Evolutionary conservation across 2,329 filamentous ascomycete species (phyloP), one percentile per base, ranked within the genome.

Genomic region (Colletotrichum brevisporum): DNA sequence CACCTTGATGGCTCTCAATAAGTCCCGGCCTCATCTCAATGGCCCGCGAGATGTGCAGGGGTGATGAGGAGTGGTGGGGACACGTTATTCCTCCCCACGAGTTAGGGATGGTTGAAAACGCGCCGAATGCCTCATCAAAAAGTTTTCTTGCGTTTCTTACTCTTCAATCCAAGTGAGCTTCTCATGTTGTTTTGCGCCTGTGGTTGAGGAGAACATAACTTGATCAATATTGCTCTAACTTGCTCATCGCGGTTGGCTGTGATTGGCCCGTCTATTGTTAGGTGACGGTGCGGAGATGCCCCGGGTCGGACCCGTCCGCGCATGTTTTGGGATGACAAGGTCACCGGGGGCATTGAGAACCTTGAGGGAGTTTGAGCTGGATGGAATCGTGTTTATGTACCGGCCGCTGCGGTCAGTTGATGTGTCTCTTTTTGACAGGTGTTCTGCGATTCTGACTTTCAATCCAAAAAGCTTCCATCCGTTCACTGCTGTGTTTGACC

Each of bases 211-310:
- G 5, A 18, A 52, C 67, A 59, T 65, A 69, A 73, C 68, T 55
- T 68, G 73, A 73, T 74, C 73, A 74, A 72, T 73, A 67, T 54
- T 76, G 65, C 77, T 77, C 78, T 79, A 80, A 79, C 76, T 76
- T 78, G 77, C 78, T 79, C 78, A 77, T 26, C 48, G n/a, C 65
- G 54, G 64, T 64, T 67, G 66, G 39, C 8, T 31, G 39, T 79
- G 76, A 80, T 80, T 80, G 78, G 78, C 55, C 51, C 18, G 6
- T 8, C 9, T 31, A 8, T 47, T 43, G 45, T 56, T 43, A 21
- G 16, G 47, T 15, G 43, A 50, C 43, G 31, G 18, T 63, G 52
- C 31, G 60, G 60, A 45, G 18, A 66, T 18, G 21, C 62, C 36
- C 62, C 67, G 55, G 62, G 36, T 63, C 62, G 56, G 62, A 55